Evolutionary conservation across 495 filamentous ascomycete species (phyloP), one percentile per base, ranked within the genome.

Genomic region (Penicillium cinerascens): DNA sequence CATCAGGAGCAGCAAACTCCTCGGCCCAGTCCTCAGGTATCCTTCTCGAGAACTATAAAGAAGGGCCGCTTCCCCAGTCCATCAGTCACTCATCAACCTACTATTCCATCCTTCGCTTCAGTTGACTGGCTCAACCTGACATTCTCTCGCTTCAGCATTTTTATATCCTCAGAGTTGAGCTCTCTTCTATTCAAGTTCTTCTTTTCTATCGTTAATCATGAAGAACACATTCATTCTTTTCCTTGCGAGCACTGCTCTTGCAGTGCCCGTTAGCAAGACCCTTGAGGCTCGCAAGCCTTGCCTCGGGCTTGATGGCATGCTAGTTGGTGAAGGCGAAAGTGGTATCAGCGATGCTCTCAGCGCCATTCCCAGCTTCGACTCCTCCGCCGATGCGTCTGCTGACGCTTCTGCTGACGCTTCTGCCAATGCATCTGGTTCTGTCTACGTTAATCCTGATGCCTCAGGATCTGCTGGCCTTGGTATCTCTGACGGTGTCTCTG

Each of bases 111-210:
- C 15, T 42, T 43, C 38, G 38, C 43, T 46, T 53, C 33, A 49
- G 55, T 58, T 58, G 55, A 53, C 55, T 38, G 55, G 55, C 15
- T 58, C 55, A 53, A 42, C 55, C 43, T 45, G 15, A 37, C 40
- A 49, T 42, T 53, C 48, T 52, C 37, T 55, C 36, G 15, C 26
- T 55, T 21, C 17, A 10, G 7, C 15, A n/a, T 27, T 37, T 51
- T 41, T 27, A 17, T 4, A 21, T 39, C 25, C 27, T 10, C 16
- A 9, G 43, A 52, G 37, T 41, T 52, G 50, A 41, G 18, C 37
- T 49, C 46, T 27, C 13, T 5, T 49, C 36, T 33, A 17, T 25
- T 47, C 4, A 25, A 13, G 15, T 22, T 27, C 38, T 52, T 23
- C 15, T 23, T 5, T 29, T 52, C 45, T n/a, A 51, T 52, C 44